Evolutionary conservation across 768 basidiomycete genomes (phyloP), one percentile per base, ranked within the genome.

Genomic region (Leucocoprinus leucothites): DNA sequence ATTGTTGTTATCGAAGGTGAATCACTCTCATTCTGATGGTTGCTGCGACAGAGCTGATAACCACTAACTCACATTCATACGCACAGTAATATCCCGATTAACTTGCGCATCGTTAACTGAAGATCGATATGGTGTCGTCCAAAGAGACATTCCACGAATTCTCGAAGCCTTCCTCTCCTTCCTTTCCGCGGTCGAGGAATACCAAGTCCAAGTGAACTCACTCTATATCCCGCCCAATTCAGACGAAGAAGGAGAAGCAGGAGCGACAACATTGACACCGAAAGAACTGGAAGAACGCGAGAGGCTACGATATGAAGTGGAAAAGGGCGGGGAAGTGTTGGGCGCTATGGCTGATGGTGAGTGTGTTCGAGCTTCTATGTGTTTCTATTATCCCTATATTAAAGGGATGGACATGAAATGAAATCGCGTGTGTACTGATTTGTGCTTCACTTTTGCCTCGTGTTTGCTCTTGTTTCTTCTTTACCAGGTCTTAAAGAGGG

Each of bases 51-150:
- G 31, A 31, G 31, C 11, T 31, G 11, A 14, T 22, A 26, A 42
- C 16, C 22, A 25, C 48, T 55, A 26, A 60, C 6, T n/a, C 26
- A 24, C 25, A 14, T 26, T 57, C 22, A 8, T 25, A 51, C 40
- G n/a, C 35, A 14, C 60, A 91, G 91, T 82, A 4, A 73, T 94
- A 3, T 80, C 87, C 1, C 77, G 79, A 47, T 73, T 94, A 7
- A 76, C 81, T 6, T 87, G 84, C 56, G 82, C 85, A 0, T 94
- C 92, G 3, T 71, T 94, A 13, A 74, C 76, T 1, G 93, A 94
- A 66, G 92, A 95, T 70, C 77, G 79, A 18, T 93, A 86, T 63
- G 92, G 92, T 19, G 81, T 86, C 31, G 89, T 93, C 11, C 93
- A 94, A 65, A 77, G 88, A 9, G 93, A 94, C 64, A 89, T 92